Conservation (phyloP, 345 rosid species). For the Eucalyptus sp. region DNA sequence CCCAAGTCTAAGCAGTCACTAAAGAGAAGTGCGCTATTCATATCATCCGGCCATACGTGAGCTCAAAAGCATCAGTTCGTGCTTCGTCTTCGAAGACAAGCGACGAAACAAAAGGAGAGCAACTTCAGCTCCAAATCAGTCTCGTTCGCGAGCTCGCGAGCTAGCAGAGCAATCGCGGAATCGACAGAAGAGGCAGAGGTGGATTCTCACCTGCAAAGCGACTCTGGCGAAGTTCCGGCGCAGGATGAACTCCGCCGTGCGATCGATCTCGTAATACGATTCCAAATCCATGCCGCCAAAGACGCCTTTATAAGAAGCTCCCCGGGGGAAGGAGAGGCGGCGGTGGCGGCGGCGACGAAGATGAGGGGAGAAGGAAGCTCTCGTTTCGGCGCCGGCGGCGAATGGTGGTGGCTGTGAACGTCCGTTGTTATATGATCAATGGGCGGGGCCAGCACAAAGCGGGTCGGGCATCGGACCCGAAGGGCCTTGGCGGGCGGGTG, state of each 20-base stretch:
- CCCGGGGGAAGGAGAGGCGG: background rate
- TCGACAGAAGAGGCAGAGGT: background rate
- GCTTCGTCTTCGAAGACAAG: too few relatives aligned
- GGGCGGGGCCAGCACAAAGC: background rate
- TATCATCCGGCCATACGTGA: too few relatives aligned
- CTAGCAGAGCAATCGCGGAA: background rate
- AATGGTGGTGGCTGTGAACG: background rate
- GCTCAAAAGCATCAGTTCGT: too few relatives aligned
- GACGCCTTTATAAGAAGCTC: background rate
- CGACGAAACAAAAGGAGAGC: too few relatives aligned
- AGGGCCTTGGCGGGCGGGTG: background rate
- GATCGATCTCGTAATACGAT: slow-evolving; percentile 33
- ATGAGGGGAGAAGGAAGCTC: background rate
- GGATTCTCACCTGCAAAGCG: slow-evolving; percentile 57
- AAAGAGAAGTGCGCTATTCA: too few relatives aligned
- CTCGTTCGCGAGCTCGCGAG: background rate
- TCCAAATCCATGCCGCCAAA: slow-evolving; percentile 29
- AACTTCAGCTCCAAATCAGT: background rate
- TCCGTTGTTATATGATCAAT: background rate
- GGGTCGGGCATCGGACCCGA: background rate
- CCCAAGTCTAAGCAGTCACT: too few relatives aligned
- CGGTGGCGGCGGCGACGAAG: background rate
- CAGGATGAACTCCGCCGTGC: slow-evolving; percentile 54
- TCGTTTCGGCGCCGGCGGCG: background rate
- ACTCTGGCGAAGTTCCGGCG: slow-evolving; percentile 45